phyloP scores from a whole-genome alignment of 495 filamentous ascomycete species.

The Neurospora sp. region DNA sequence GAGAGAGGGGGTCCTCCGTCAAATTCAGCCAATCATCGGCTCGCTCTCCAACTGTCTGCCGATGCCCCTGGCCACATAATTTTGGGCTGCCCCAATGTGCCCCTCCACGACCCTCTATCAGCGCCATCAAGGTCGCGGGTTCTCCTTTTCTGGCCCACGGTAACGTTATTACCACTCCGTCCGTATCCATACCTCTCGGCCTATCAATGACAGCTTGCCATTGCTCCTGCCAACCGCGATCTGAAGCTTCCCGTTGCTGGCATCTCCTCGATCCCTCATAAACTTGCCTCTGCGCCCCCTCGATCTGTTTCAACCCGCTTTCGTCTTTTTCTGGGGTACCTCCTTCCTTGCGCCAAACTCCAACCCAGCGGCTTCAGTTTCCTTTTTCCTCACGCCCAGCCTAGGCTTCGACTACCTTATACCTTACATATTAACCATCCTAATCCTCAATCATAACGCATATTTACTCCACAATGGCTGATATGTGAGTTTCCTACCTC shows the following conservation, averaged over 20 bases:
- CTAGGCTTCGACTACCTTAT: neutral
- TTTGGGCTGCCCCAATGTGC: neutral
- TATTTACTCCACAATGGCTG: conserved; percentile 21
- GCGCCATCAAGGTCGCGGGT: neutral
- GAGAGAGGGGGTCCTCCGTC: neutral
- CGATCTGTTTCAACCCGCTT: neutral
- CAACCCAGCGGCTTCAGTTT: neutral
- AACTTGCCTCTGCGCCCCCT: neutral
- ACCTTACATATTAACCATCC: neutral
- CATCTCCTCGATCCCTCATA: neutral
- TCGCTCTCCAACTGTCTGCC: neutral
- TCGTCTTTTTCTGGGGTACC: neutral
- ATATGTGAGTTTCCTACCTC: conserved; percentile 19
- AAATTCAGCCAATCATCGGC: neutral
- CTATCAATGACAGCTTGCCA: neutral
- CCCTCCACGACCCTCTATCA: neutral
- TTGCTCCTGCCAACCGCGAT: neutral
- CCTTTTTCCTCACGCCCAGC: neutral
- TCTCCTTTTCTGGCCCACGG: neutral
- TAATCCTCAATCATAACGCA: neutral
- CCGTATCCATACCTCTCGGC: neutral
- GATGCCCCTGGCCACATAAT: neutral
- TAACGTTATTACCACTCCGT: neutral
- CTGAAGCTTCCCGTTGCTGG: neutral
- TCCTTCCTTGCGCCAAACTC: neutral